Conservation (phyloP, 106 monocot genomes). For the Dioscorea alata region DNA sequence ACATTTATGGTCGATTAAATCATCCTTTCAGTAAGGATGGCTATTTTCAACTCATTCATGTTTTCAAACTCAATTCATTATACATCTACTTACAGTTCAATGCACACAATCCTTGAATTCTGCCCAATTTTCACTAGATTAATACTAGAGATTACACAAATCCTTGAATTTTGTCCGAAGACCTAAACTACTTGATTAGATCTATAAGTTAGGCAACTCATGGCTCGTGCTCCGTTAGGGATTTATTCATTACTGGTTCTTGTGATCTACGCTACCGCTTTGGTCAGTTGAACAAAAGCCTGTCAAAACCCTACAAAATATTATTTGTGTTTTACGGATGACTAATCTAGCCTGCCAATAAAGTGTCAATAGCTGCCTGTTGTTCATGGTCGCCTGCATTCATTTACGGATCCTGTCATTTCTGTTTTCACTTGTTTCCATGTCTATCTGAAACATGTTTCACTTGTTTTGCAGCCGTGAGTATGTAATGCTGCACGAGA, state of each 20-base stretch:
- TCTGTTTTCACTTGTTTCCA: not conserved
- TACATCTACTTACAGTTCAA: not conserved
- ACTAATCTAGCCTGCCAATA: too few species aligned
- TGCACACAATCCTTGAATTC: not conserved
- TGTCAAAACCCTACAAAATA: not conserved
- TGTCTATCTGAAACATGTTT: slow-evolving; percentile 7
- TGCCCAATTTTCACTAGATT: not conserved
- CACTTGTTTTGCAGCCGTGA: slow-evolving; percentile 44
- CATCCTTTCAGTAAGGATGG: not conserved
- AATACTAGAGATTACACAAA: not conserved
- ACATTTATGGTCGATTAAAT: not conserved
- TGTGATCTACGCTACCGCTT: not conserved
- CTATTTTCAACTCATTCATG: not conserved
- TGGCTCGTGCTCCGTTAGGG: not conserved
- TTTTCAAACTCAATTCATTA: not conserved
- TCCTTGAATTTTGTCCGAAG: not conserved
- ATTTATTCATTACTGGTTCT: not conserved
- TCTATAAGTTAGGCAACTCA: not conserved
- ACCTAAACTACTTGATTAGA: not conserved
- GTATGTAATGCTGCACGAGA: slow-evolving; percentile 50
- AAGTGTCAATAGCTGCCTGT: too few species aligned
- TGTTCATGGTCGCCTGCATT: too few species aligned
- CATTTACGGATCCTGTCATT: too few species aligned
- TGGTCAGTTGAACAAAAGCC: not conserved
- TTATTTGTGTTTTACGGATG: too few species aligned